These are phyloP conservation scores for Colletotrichum chlorophyti DNA, from an alignment of 2,329 filamentous ascomycete genomes.

Conservation along the genomic window DNA sequence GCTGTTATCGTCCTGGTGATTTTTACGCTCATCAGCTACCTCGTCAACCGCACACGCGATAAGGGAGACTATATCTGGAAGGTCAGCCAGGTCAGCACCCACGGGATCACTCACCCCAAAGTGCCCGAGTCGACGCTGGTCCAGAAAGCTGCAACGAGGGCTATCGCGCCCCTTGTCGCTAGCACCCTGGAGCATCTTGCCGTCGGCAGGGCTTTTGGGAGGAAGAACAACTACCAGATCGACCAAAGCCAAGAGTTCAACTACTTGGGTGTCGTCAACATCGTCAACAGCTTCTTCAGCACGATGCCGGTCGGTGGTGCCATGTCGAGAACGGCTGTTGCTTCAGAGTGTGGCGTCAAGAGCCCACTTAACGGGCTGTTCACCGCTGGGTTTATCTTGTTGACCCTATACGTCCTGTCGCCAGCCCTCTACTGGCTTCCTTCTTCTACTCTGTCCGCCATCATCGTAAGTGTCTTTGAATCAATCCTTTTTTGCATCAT, in stretches of 20 bases:
- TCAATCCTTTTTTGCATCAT: background rate
- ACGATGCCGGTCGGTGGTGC: conserved; percentile 69
- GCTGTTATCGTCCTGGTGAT: conserved; percentile 67
- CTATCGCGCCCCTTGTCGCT: conserved; percentile 68
- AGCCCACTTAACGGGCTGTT: conserved; percentile 67
- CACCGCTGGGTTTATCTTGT: conserved; percentile 66
- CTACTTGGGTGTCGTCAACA: conserved; percentile 67
- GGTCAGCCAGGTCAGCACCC: conserved; percentile 62
- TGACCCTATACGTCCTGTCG: conserved; percentile 67
- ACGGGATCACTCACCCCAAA: conserved; percentile 58
- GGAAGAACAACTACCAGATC: conserved; percentile 67
- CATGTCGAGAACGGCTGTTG: conserved; percentile 73
- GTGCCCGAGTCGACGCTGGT: conserved; percentile 47
- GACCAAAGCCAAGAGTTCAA: conserved; percentile 71
- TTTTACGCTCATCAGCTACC: conserved; percentile 69
- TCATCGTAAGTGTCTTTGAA: conserved; percentile 67
- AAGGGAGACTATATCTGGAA: conserved; percentile 60
- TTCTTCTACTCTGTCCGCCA: conserved; percentile 68
- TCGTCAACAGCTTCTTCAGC: conserved; percentile 71
- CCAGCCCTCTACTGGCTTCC: conserved; percentile 72
- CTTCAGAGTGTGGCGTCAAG: conserved; percentile 68
- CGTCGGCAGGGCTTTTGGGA: conserved; percentile 68
- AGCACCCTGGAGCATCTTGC: conserved; percentile 69
- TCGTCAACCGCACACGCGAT: conserved; percentile 61
- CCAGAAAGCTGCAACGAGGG: conserved; percentile 51